Base-by-base conservation (phyloP, 805 yeast genomes). In the Candida glaebosa region DNA sequence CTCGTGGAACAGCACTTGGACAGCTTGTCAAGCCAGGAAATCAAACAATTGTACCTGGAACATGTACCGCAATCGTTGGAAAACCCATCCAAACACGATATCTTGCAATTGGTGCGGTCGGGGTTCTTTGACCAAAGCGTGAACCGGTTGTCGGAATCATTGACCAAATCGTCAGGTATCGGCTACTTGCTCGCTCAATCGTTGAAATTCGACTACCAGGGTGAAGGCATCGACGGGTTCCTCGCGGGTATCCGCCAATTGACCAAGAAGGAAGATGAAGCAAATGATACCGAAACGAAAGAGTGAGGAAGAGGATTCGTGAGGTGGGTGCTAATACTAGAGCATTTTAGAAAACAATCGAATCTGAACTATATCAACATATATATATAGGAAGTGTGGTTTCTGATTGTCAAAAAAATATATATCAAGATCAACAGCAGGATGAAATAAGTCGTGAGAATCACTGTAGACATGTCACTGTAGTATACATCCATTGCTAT, bases 161-260 rank as follows among this genome's bases (percentile, higher is more conserved):
- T 80, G 35, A 55, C 52, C n/a, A 42, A 50, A 18, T 50, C 54
- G 18, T 54, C 56, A 12, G 78, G 77, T 8, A 74, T 77, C 9
- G 79, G 82, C 4, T 65, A 60, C 44, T 48, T 78, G 32, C 66
- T 80, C 31, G 61, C 83, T 24, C 67, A 64, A 41, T 67, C 76
- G 31, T 62, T 78, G 32, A 74, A 71, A n/a, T 64, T 64, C 49
- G 69, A 63, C 4, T 79, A 79, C 47, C 39, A 56, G 7, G 83
- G 82, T 7, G 84, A 79, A 53, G 84, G 84, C 1, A 57, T 78
- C 26, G 73, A 66, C 28, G 72, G 72, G 10, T 78, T 76, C 44
- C 54, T 79, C 47, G 49, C 54, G 14, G 78, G 77, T 3, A 54
- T 72, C 8, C 60, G 77, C 40, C 52, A 57, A 38, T 31, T 50